A percentile compares a stretch with the other conserved stretches of the same genome.
phyloP scores from a whole-genome alignment of 2,329 filamentous ascomycete species.

The Nothophoma quercina region DNA sequence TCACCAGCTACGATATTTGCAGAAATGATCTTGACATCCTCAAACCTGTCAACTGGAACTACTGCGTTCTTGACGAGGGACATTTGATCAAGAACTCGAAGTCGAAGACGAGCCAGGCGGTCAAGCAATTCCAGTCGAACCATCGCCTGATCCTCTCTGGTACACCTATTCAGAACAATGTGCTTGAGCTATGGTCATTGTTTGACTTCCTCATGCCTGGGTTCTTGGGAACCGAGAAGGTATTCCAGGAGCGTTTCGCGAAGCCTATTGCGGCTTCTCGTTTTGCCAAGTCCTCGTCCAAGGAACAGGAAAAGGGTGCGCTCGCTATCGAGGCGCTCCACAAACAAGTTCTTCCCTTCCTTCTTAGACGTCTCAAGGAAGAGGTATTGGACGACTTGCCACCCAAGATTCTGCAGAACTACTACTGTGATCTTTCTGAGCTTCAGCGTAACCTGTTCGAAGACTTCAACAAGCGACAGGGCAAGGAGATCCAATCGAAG shows the following conservation, averaged over 20 bases:
- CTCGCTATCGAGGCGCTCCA: conserved; percentile 97
- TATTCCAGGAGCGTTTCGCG: conserved; percentile 94
- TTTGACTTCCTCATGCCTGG: conserved; percentile 99
- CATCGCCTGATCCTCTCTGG: conserved; percentile 96
- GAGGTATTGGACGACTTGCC: conserved; percentile 96
- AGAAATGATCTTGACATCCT: conserved; percentile 92
- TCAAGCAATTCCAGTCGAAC: conserved; percentile 89
- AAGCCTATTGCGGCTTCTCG: conserved; percentile 95
- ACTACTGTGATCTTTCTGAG: conserved; percentile 97
- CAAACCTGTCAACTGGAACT: conserved; percentile 89
- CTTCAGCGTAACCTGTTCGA: conserved; percentile 95
- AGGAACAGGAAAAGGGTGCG: conserved; percentile 96
- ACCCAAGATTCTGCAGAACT: conserved; percentile 98
- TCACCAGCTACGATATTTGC: conserved; percentile 98
- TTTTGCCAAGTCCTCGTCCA: conserved; percentile 96
- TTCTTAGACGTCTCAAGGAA: conserved; percentile 94
- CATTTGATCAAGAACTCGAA: conserved; percentile 99
- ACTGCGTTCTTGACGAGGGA: conserved; percentile 94
- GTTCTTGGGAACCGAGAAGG: conserved; percentile 93
- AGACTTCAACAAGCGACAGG: conserved; percentile 93
- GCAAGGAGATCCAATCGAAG: conserved; percentile 84
- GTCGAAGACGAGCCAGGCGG: conserved; percentile 91
- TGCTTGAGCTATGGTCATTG: conserved; percentile 94
- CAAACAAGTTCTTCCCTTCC: conserved; percentile 96
- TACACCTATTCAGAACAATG: conserved; percentile 97